Conservation (phyloP, 2,329 filamentous ascomycete genomes). For the Fusarium irregulare region DNA sequence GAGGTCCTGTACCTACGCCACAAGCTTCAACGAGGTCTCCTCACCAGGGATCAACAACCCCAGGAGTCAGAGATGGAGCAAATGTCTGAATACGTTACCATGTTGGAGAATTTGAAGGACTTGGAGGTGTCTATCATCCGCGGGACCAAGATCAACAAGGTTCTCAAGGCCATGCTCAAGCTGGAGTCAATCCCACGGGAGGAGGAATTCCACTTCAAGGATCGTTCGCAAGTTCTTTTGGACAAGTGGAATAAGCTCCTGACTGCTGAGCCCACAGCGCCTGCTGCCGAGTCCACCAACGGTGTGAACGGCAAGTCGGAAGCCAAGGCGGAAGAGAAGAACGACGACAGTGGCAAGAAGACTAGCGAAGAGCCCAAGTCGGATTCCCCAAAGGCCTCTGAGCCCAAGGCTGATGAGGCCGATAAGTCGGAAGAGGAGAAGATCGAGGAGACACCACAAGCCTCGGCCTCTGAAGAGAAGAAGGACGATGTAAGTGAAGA, state of each 20-base stretch:
- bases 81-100: slow-evolving; percentile 81
- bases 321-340: slow-evolving; percentile 56
- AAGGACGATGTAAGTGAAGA: slow-evolving; percentile 53
- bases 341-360: slow-evolving; percentile 54
- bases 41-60: slow-evolving; percentile 85
- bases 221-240: slow-evolving; percentile 81
- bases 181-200: slow-evolving; percentile 87
- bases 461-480: slow-evolving; percentile 36
- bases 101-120: slow-evolving; percentile 82
- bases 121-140: slow-evolving; percentile 91
- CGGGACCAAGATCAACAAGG: slow-evolving; percentile 97
- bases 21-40: slow-evolving; percentile 92
- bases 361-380: slow-evolving; percentile 54
- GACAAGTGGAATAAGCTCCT: slow-evolving; percentile 89
- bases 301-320: slow-evolving; percentile 61
- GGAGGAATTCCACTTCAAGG: slow-evolving; percentile 89
- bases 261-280: slow-evolving; percentile 64
- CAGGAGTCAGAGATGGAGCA: slow-evolving; percentile 84
- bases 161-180: slow-evolving; percentile 93
- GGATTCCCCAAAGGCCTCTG: slow-evolving; percentile 47
- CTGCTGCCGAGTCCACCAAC: slow-evolving; percentile 56
- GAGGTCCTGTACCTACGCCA: slow-evolving; percentile 94
- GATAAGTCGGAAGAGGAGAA: slow-evolving; percentile 31
- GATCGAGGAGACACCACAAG: slow-evolving; percentile 26
- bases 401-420: slow-evolving; percentile 46